Conservation (phyloP, 208 protist species). For the Acanthamoeba rhysodes region DNA sequence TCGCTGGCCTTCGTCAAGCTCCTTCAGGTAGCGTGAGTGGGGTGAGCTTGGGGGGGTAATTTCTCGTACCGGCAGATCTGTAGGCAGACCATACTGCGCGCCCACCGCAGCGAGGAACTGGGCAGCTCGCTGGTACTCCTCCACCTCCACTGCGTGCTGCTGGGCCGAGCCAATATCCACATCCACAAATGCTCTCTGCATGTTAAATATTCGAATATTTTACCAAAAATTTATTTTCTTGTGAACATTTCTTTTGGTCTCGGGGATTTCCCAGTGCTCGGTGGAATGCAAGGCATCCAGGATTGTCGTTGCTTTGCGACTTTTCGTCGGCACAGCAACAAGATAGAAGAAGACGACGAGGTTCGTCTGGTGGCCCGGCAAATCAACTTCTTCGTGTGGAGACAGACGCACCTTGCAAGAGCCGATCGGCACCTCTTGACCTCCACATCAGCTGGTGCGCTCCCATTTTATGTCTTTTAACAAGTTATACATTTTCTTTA, state of each 20-base stretch:
- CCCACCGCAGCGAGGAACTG: background rate
- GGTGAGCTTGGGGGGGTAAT: background rate
- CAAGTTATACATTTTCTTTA: too few relatives aligned
- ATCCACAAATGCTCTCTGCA: background rate
- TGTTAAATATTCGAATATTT: background rate
- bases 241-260: background rate
- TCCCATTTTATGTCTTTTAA: too few relatives aligned
- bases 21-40: background rate
- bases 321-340: slow-evolving; percentile 6
- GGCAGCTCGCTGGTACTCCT: background rate
- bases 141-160: slow-evolving; percentile 40
- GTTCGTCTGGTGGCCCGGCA: background rate
- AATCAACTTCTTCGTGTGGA: too few relatives aligned
- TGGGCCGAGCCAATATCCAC: slow-evolving; percentile 26
- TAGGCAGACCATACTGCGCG: background rate
- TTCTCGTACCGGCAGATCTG: background rate
- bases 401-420: too few relatives aligned
- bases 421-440: too few relatives aligned
- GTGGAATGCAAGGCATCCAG: background rate
- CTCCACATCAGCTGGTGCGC: too few relatives aligned
- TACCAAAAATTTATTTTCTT: background rate
- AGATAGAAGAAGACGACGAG: background rate
- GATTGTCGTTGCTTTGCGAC: background rate
- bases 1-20: slow-evolving; percentile 1
- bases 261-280: background rate